Evolutionary conservation across 495 filamentous ascomycete species (phyloP).

Genomic region (Aspergillus bridgeri): DNA sequence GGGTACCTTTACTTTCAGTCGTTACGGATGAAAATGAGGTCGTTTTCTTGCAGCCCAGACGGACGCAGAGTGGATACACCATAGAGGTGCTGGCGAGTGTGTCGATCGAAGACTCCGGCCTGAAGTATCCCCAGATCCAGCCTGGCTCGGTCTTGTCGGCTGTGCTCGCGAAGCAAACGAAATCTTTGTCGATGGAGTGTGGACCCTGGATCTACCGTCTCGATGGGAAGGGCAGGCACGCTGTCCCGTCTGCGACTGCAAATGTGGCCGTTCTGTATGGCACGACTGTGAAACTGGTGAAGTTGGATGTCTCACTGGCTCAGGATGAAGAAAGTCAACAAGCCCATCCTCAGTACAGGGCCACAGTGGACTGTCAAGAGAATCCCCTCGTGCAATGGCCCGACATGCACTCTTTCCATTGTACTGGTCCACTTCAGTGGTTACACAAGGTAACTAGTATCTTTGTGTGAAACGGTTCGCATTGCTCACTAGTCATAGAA

Average conservation of each 20-base stretch:
- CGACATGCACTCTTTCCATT: conserved; percentile 13
- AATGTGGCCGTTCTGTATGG: conserved; percentile 32
- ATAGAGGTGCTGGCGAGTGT: background rate
- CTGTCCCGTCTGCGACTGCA: conserved; percentile 15
- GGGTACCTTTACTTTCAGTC: conserved; percentile 33
- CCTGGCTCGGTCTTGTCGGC: conserved; percentile 29
- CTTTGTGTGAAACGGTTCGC: too few species aligned
- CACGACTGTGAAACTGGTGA: conserved; percentile 29
- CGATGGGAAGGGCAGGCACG: background rate
- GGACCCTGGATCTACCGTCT: conserved; percentile 35
- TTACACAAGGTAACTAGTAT: conserved; percentile 27
- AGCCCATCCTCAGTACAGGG: conserved; percentile 7
- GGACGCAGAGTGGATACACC: conserved; percentile 8
- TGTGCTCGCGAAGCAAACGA: conserved; percentile 21
- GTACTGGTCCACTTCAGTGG: conserved; percentile 40
- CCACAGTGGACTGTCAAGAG: conserved; percentile 11
- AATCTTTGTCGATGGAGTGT: conserved; percentile 26
- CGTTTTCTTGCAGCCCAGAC: conserved; percentile 22
- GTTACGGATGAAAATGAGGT: conserved; percentile 45
- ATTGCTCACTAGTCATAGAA: conserved; percentile 19
- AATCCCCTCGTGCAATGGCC: conserved; percentile 10
- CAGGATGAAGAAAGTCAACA: background rate
- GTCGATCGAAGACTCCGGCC: background rate
- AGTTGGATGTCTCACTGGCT: conserved; percentile 19
- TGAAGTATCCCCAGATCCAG: conserved; percentile 2